Percentiles rank a stretch among this genome's conserved stretches.
These are phyloP conservation scores for Gossypium sturtianum DNA, from an alignment of 345 rosid genomes.

Conservation along the genomic window DNA sequence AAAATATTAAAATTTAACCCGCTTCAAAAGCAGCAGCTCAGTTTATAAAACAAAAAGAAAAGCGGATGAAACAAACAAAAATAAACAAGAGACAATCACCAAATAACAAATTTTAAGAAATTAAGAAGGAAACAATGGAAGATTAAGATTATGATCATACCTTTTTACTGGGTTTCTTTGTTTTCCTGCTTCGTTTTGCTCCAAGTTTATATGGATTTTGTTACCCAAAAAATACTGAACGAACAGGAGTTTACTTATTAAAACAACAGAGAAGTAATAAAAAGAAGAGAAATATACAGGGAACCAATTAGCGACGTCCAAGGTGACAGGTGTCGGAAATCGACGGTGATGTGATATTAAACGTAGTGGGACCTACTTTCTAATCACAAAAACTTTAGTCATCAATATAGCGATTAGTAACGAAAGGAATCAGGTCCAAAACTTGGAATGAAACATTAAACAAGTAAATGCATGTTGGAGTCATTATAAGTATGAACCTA, in stretches of 20 bases:
- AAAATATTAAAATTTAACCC: background rate
- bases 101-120: background rate
- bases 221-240: too few relatives aligned
- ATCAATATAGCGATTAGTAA: background rate
- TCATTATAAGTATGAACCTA: too few relatives aligned
- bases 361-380: background rate
- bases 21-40: background rate
- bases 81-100: background rate
- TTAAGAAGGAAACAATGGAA: background rate
- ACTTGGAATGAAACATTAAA: background rate
- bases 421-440: background rate
- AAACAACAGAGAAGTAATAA: background rate
- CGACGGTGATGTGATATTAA: background rate
- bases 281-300: too few relatives aligned
- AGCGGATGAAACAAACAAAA: background rate
- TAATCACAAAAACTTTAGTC: too few relatives aligned
- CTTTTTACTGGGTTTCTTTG: background rate
- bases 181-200: background rate
- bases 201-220: background rate
- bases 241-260: background rate
- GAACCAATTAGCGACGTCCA: slow-evolving; percentile 14
- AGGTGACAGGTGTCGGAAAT: slow-evolving; percentile 36
- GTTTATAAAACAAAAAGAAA: background rate
- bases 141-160: slow-evolving; percentile 17
- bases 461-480: too few relatives aligned